Evolutionary conservation across 2,329 filamentous ascomycete species (phyloP), one percentile per base, ranked within the genome.

Genomic region (Ilyonectria destructans): DNA sequence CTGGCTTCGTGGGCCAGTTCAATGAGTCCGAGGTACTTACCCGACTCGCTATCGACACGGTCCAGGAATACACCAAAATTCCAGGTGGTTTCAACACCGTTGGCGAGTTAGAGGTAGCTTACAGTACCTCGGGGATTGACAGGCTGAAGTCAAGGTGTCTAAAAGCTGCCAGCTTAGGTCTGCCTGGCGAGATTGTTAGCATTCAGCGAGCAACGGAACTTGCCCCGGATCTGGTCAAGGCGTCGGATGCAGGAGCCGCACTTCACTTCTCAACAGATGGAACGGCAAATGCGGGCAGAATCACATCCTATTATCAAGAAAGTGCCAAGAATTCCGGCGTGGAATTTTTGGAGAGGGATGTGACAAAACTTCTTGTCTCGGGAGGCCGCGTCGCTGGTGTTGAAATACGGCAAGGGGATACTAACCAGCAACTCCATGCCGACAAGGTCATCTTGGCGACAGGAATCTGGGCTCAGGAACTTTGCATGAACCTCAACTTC

Each of bases 401-500:
- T 4, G 58, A 67, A 0, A 9, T 67, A 3, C n/a, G 40, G 2
- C 26, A 69, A 0, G 51, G 51, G 0, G 26, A 19, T 1, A 13
- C 13, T 4, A 23, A 37, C 5, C 23, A 29, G 1, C 58, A 59
- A 4, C 19, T 76, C 3, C 23, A 23, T 1, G 71, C 74, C 0
- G 57, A 68, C n/a, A 76, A 68, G n/a, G 69, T 75, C 7, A 60
- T 76, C 17, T 56, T 76, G 1, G 71, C 74, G 1, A 76, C 74
- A 0, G 74, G 74, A 3, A 68, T 76, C 1, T 76, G 74, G 74
- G 74, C 72, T 0, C 72, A 73, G n/a, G 69, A 65, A 6, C 67
- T 76, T 0, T 61, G 69, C 19, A 60, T 56, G 8, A 17, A 29
- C 1, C 56, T 76, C 12, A 8, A 52, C 0, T 69, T 76, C 4